Evolutionary conservation across 176 grass and related monocot genomes (phyloP), one percentile per base, ranked within the genome.

Genomic region (Lolium multiflorum): DNA sequence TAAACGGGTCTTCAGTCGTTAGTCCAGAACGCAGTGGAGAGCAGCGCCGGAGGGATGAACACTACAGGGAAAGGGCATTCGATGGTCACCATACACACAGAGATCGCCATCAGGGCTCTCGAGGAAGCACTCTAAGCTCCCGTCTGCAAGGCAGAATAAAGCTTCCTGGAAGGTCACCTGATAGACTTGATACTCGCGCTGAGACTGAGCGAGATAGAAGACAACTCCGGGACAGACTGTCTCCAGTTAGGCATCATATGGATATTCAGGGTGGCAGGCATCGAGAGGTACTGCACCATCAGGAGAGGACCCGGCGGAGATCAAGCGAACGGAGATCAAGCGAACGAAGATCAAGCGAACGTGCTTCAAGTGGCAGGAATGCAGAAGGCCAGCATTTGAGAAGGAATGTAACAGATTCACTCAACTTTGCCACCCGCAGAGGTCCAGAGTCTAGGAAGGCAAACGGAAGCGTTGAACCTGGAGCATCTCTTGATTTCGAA

Each of bases 71-170:
- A 57, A 85, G 93, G 80, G 69, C 51, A 76, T 28, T 86, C 74
- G 50, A 61, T 84, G 79, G 31, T 65, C 87, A 91, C 47, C 46
- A 75, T 73, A 71, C 63, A 22, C 82, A 76, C 16, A 81, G 51
- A 79, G 86, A 89, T 76, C 81, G 47, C 25, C 82, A 80, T 43
- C 89, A 85, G 70, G 79, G 65, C 38, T 68, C 64, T 77, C 89
- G 15, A 50, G 90, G 87, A 73, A 90, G 88, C 58, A 87, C 81
- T 21, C 62, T 93, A 49, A 91, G 91, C 63, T 85, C 86, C 74
- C 92, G 94, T 73, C 81, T 99, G 25, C 87, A 85, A 64, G 92
- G 94, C 59, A 94, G 97, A 92, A 99, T 99, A 87, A 92, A 88
- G 66, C 92, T 99, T 78, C 97, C 97, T 87, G 21, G 77, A 84